Base-by-base conservation (phyloP, 2,329 filamentous ascomycete genomes). In the Pleoardoris graminearum region DNA sequence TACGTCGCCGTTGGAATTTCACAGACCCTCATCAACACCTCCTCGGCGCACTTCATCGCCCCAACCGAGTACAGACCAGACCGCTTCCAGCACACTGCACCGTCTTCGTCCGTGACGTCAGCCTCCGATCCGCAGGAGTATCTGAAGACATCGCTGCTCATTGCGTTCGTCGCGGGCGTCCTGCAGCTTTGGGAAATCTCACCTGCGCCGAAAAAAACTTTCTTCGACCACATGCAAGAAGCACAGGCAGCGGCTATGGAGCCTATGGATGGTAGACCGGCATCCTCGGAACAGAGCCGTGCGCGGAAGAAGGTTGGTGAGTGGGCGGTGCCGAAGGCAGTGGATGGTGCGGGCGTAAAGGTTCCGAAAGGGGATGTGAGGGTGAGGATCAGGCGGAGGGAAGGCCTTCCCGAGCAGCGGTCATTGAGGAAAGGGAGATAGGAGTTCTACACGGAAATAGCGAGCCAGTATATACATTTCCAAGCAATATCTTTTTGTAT, bases 261-360 rank as follows among this genome's bases (percentile, higher is more conserved):
- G 21, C 55, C 58, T 30, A 59, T 30, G 47, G 43, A 35, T 33
- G 56, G 25, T 41, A 62, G 46, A 42, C 47, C 22, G 33, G 50
- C 25, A 51, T 54, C 27, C 29, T 50, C n/a, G 44, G 59, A 35
- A 35, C 45, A 27, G 27, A 44, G 49, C 21, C 47, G 53, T 35
- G 50, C 46, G 14, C 53, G 51, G 17, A 51, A 54, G 43, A 67
- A 59, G 54, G 44, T 36, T 11, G 71, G 70, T 6, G 71, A 68
- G 0, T 84, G 83, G 77, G 72, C 73, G 16, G 72, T 85, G 37
- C 84, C 85, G 0, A 56, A 71, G 68, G 35, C 76, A 77, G 62
- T 75, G 65, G 60, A 77, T 75, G 57, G 65, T 19, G 79, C 78
- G 5, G 78, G 75, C 48, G 78, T 82, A 12, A 80, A 78, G 59